A percentile compares a stretch with the other conserved stretches of the same genome.
Evolutionary conservation across 169 alveolate species (phyloP).

Genomic region (Plasmodium malariae): DNA sequence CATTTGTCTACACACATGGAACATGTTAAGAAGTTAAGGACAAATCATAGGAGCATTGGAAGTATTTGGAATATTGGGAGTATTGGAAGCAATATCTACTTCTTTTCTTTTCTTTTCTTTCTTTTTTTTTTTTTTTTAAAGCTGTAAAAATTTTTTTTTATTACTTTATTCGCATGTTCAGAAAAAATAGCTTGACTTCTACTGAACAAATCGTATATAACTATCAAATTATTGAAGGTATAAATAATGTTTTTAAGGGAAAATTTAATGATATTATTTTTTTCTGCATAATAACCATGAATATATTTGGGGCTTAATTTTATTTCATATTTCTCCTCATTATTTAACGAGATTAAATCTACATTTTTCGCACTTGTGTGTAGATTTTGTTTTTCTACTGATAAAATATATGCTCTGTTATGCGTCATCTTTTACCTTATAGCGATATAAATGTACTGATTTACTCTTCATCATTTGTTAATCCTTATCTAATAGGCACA

Average conservation of each 20-base stretch:
- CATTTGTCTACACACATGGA: too few species aligned
- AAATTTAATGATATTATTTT: conserved; percentile 54
- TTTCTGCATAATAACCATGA: conserved; percentile 38
- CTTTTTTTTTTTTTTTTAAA: too few species aligned
- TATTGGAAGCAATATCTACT: too few species aligned
- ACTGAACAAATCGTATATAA: conserved; percentile 43
- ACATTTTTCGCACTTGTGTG: background rate
- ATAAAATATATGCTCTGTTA: conserved; percentile 8
- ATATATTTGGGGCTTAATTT: conserved; percentile 29
- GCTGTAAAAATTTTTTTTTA: too few species aligned
- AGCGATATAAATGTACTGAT: background rate
- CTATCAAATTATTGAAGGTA: conserved; percentile 38
- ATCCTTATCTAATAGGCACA: background rate
- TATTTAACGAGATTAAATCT: conserved; percentile 1
- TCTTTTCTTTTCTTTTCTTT: too few species aligned
- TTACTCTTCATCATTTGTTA: background rate
- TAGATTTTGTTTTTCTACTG: conserved; percentile 7
- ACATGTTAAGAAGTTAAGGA: too few species aligned
- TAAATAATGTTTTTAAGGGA: conserved; percentile 25
- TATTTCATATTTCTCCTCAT: conserved; percentile 18
- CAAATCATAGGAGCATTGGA: too few species aligned
- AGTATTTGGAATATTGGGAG: too few species aligned
- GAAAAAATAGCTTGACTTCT: conserved; percentile 38
- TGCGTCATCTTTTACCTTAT: conserved; percentile 19
- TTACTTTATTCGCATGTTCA: conserved; percentile 45